Conservation (phyloP, 1,139 yeast genomes). For the Sugiyamaella novakii region DNA sequence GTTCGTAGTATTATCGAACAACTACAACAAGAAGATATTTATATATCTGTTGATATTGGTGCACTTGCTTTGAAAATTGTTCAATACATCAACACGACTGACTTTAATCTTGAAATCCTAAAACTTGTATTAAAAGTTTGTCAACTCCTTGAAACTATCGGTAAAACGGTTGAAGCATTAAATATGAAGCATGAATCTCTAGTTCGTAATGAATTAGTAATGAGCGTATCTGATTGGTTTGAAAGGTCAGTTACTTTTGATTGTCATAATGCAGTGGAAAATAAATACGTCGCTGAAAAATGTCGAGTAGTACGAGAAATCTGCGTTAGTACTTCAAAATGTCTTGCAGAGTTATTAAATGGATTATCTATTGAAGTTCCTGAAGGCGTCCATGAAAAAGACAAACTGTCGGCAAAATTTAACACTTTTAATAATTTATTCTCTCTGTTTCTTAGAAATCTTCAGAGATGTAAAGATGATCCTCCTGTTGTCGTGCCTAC, state of each 20-base stretch:
- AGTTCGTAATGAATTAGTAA: constrained; percentile 62
- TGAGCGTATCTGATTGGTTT: constrained; percentile 66
- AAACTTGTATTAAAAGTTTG: constrained; percentile 62
- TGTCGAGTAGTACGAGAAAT: constrained; percentile 33
- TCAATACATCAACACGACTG: constrained; percentile 35
- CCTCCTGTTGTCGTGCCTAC: constrained; percentile 27
- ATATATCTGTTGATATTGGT: constrained; percentile 48
- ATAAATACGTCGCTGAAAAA: constrained; percentile 29
- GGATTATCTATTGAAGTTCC: constrained; percentile 42
- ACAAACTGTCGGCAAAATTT: constrained; percentile 59
- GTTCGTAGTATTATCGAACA: constrained; percentile 47
- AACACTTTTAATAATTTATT: constrained; percentile 73
- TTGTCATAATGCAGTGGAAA: constrained; percentile 14
- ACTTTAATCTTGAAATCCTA: constrained; percentile 48
- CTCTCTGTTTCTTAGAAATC: constrained; percentile 66
- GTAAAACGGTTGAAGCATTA: constrained; percentile 44
- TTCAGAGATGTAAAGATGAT: constrained; percentile 56
- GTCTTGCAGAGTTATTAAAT: constrained; percentile 31
- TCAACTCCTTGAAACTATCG: constrained; percentile 55
- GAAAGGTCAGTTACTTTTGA: constrained; percentile 36
- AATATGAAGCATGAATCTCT: constrained; percentile 56
- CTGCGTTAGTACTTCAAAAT: constrained; percentile 33
- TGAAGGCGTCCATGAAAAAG: constrained; percentile 49
- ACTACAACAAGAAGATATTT: constrained; percentile 45
- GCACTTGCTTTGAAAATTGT: constrained; percentile 44